Evolutionary conservation across 495 filamentous ascomycete species (phyloP).

Genomic region (Neurospora cerealis): DNA sequence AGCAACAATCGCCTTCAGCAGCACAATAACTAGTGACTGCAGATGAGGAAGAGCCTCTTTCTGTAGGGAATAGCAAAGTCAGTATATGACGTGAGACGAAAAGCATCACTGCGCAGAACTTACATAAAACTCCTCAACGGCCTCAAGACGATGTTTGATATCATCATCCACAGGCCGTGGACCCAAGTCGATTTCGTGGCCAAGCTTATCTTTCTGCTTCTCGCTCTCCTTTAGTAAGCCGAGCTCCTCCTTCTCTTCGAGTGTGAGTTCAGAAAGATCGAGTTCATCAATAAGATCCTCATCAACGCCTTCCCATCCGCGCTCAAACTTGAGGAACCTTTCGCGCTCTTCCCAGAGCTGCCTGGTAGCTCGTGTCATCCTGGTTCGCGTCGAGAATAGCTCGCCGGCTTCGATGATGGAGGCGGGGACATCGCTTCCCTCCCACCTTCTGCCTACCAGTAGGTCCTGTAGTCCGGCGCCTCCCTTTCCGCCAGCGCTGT

Average conservation of each 20-base stretch:
- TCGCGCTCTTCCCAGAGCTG: conserved; percentile 95
- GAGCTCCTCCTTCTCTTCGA: conserved; percentile 36
- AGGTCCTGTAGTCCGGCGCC: conserved; percentile 62
- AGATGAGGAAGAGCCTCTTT: conserved; percentile 67
- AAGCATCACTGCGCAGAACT: conserved; percentile 21
- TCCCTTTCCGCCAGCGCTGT: conserved; percentile 79
- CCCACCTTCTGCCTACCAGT: conserved; percentile 73
- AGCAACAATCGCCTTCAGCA: conserved; percentile 74
- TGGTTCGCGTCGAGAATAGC: conserved; percentile 77
- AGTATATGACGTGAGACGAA: conserved; percentile 11
- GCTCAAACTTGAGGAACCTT: conserved; percentile 78
- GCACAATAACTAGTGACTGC: conserved; percentile 88
- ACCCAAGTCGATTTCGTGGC: conserved; percentile 39
- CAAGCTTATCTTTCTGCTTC: conserved; percentile 15
- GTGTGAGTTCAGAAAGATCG: conserved; percentile 38
- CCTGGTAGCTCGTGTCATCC: conserved; percentile 80
- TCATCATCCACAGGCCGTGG: conserved; percentile 38
- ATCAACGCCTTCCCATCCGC: conserved; percentile 62
- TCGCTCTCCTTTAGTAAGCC: conserved; percentile 22
- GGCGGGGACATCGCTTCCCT: conserved; percentile 80
- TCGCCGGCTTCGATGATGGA: conserved; percentile 94
- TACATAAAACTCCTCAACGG: conserved; percentile 79
- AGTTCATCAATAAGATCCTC: conserved; percentile 41
- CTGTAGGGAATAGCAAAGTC: conserved; percentile 30
- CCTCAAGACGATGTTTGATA: conserved; percentile 55